Conservation (phyloP, 495 filamentous ascomycete genomes). For the Penicillium goetzii region DNA sequence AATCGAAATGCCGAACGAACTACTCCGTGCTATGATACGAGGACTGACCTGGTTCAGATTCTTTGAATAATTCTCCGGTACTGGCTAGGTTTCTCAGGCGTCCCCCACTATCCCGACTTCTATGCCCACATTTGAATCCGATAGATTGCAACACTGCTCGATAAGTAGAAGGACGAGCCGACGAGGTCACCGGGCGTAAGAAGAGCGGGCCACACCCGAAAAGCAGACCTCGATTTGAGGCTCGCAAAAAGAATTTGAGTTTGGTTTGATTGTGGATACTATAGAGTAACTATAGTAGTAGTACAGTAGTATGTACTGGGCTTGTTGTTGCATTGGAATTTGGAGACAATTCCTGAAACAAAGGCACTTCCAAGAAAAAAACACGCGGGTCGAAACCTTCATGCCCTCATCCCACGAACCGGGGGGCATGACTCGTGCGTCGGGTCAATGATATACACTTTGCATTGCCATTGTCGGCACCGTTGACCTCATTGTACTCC, state of each 20-base stretch:
- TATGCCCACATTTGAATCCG: not conserved
- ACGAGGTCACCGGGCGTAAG: not conserved
- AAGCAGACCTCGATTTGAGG: constrained; percentile 1
- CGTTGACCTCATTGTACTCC: constrained; percentile 7
- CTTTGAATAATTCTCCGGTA: not conserved
- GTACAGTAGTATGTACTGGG: not conserved
- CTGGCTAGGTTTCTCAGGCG: not conserved
- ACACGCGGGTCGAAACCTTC: constrained; percentile 21
- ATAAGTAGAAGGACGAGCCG: not conserved
- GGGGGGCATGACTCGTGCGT: not conserved
- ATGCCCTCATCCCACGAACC: not conserved
- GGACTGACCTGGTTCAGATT: not conserved
- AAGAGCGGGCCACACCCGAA: not conserved
- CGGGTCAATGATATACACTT: not conserved
- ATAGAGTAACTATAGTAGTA: not conserved
- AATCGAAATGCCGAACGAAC: not conserved
- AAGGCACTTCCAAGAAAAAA: constrained; percentile 22
- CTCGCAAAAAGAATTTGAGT: constrained; percentile 7
- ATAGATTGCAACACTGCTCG: not conserved
- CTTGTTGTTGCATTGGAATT: constrained; percentile 12
- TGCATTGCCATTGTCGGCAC: constrained; percentile 16
- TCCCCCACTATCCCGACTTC: not conserved
- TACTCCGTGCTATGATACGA: not conserved
- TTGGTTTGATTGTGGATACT: not conserved
- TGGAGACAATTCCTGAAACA: constrained; percentile 16